Base-by-base conservation (phyloP, 805 yeast species). In the Starmerella kuoi region DNA sequence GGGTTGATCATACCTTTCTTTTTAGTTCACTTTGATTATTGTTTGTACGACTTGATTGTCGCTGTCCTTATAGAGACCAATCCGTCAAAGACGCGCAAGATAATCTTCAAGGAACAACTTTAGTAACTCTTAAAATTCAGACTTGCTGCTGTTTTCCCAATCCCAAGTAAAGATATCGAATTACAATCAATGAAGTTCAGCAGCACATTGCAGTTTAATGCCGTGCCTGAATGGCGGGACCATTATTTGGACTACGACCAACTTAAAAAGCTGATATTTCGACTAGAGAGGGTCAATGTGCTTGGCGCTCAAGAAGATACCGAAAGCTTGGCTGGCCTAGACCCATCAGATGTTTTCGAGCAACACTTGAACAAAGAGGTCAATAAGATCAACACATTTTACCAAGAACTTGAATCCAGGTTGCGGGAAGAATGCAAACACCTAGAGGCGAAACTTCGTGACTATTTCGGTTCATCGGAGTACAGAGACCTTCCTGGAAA, bases 211-310 rank as follows among this genome's bases (percentile, higher is more conserved):
- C 95, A 88, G 69, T 87, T 88, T 64, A 88, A 88, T 61, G 95
- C 97, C 20, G 97, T 91, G 4, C 96, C 98, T 2, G 97, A 91
- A 61, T 88, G 98, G 98, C 75, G 94, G 11, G 77, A 94, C 22
- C 76, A 82, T 59, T 88, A 88, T 61, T 78, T 88, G 43, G 87
- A 93, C 42, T 88, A 88, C 61, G 81, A 94, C 1, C 77, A 82
- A 30, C 67, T 91, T 45, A 88, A 91, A 61, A 84, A 83, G 63
- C 70, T 82, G 32, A 81, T 87, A 23, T 88, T 87, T 60, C 68
- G 77, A 15, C 67, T 88, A 36, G 96, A 91, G 57, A 70, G 87
- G 55, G 85, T 81, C 41, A 54, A 62, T 19, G 50, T 56, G 28
- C 53, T 52, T 15, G 54, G 52, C 18, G 52, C 47, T 22, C 53